phyloP scores from a whole-genome alignment of 106 monocot species.

The Vanilla planifolia region DNA sequence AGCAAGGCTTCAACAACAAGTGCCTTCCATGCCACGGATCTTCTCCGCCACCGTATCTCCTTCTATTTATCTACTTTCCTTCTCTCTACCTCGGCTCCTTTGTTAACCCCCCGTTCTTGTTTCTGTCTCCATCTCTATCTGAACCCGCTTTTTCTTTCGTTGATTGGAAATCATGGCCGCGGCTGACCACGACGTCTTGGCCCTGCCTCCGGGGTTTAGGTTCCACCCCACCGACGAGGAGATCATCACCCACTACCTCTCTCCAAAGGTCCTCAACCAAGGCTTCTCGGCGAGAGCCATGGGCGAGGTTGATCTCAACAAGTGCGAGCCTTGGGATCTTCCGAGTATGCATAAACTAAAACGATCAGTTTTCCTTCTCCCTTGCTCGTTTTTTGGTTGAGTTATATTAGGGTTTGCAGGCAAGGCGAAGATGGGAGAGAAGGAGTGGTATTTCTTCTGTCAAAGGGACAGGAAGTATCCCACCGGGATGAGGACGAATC shows the following conservation, averaged over 20 bases:
- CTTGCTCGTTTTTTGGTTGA: not conserved
- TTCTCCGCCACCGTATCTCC: no score
- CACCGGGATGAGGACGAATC: conserved; percentile 64
- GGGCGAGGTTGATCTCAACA: conserved; percentile 40
- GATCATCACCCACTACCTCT: conserved; percentile 41
- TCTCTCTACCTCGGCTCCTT: no score
- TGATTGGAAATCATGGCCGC: no score
- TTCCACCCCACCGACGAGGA: conserved; percentile 56
- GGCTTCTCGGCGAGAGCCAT: conserved; percentile 29
- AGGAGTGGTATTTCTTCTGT: conserved; percentile 83
- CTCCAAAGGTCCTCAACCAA: no score
- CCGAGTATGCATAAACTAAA: conserved; percentile 11
- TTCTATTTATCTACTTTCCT: no score
- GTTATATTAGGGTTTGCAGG: conserved; percentile 15
- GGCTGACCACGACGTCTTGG: not conserved
- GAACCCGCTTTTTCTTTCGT: no score
- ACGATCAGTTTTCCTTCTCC: not conserved
- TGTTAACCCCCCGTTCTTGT: no score
- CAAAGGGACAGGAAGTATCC: conserved; percentile 68
- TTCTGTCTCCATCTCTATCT: no score
- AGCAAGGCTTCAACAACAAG: no score
- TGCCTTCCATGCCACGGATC: no score
- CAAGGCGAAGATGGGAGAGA: conserved; percentile 77
- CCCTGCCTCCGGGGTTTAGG: conserved; percentile 41
- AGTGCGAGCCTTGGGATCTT: conserved; percentile 54